Percentiles rank a stretch among this genome's conserved stretches.
phyloP scores from a whole-genome alignment of 768 basidiomycete species.

The Leccinum disarticulatum region DNA sequence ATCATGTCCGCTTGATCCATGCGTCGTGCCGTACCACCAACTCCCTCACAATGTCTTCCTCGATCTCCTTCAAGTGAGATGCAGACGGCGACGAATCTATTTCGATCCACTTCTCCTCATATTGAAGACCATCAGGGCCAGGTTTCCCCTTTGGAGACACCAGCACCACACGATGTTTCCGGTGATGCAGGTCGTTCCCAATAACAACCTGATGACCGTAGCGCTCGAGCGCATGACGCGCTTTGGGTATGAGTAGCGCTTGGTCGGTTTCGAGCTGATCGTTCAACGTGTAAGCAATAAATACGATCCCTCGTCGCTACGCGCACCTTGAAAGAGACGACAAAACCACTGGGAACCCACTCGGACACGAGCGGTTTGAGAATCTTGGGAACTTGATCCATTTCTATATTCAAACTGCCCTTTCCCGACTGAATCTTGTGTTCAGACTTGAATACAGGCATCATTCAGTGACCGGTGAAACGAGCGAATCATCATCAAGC shows the following conservation, averaged over 20 bases:
- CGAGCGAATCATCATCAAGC: constrained; percentile 27
- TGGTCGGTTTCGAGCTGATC: constrained; percentile 89
- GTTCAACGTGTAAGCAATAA: constrained; percentile 7
- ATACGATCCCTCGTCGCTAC: background rate
- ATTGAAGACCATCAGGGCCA: constrained; percentile 32
- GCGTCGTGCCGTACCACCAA: constrained; percentile 68
- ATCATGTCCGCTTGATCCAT: constrained; percentile 51
- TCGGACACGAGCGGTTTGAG: constrained; percentile 90
- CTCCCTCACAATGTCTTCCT: constrained; percentile 84
- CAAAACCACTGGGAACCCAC: constrained; percentile 88
- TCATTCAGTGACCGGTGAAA: background rate
- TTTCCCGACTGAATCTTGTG: constrained; percentile 99
- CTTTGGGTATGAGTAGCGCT: constrained; percentile 84
- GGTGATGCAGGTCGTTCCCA: constrained; percentile 89
- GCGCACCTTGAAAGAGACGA: constrained; percentile 94
- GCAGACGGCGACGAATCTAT: constrained; percentile 46
- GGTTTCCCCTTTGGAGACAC: constrained; percentile 52
- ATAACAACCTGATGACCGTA: constrained; percentile 98
- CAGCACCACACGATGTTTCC: constrained; percentile 92
- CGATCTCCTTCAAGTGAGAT: constrained; percentile 69
- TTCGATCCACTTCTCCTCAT: constrained; percentile 62
- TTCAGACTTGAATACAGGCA: constrained; percentile 60
- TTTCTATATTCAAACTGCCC: constrained; percentile 90
- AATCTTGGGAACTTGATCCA: constrained; percentile 99
- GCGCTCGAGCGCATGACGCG: constrained; percentile 79